Evolutionary conservation across 345 rosid species (phyloP).

Genomic region (Pugionium cornutum): DNA sequence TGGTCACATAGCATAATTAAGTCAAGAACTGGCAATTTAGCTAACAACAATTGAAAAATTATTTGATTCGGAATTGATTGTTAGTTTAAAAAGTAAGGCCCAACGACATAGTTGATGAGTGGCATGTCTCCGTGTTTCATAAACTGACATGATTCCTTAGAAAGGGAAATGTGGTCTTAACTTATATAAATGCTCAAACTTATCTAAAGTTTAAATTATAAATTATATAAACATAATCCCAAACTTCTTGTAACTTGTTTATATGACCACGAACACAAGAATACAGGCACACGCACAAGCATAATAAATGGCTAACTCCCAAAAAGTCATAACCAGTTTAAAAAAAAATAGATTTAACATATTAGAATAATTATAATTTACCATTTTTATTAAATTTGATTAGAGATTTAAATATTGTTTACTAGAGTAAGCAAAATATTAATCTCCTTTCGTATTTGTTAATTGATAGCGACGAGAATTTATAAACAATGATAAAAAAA

Average conservation of each 20-base stretch:
- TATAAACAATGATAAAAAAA: no score
- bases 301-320: background rate
- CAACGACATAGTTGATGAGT: conserved; percentile 26
- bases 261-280: conserved; percentile 41
- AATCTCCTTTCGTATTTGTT: no score
- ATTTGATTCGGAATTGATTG: background rate
- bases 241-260: conserved; percentile 40
- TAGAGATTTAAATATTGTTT: no score
- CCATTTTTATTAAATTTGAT: no score
- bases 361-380: no score
- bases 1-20: no score
- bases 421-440: no score
- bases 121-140: conserved; percentile 27
- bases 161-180: conserved; percentile 30
- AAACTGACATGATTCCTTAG: conserved; percentile 40
- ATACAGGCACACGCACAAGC: conserved; percentile 36
- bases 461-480: no score
- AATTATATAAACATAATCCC: conserved; percentile 36
- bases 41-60: no score
- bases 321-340: no score
- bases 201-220: background rate
- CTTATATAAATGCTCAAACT: background rate
- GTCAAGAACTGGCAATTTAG: no score
- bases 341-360: no score
- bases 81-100: conserved; percentile 9